These are phyloP conservation scores for Peziza echinospora DNA, from an alignment of 495 filamentous ascomycete genomes.

Conservation along the genomic window DNA sequence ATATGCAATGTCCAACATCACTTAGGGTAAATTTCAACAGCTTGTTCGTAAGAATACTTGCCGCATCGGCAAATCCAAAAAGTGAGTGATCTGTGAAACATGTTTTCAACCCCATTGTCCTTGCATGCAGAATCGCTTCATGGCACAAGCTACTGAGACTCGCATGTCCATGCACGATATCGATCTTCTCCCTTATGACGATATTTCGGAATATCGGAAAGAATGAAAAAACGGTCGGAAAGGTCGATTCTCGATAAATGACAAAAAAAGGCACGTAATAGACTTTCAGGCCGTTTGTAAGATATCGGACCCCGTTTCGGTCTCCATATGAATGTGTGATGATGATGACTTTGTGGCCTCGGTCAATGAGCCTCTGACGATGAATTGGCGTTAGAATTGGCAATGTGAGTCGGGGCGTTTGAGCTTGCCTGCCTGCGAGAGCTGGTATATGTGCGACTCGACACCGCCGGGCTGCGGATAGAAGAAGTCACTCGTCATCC, in stretches of 20 bases:
- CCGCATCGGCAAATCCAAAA: slow-evolving; percentile 92
- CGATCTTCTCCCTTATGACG: slow-evolving; percentile 72
- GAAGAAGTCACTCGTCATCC: slow-evolving; percentile 69
- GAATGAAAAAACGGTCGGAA: slow-evolving; percentile 95
- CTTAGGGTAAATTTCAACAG: slow-evolving; percentile 86
- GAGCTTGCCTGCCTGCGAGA: slow-evolving; percentile 39
- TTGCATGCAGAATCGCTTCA: slow-evolving; percentile 82
- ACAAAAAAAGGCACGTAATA: slow-evolving; percentile 93
- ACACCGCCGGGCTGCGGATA: slow-evolving; percentile 91
- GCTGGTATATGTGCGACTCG: slow-evolving; percentile 95
- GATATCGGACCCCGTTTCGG: slow-evolving; percentile 80
- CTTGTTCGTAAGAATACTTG: slow-evolving; percentile 90
- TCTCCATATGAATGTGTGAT: slow-evolving; percentile 93
- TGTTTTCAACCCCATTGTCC: slow-evolving; percentile 88
- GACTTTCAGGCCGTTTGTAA: slow-evolving; percentile 94
- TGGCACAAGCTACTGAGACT: slow-evolving; percentile 81
- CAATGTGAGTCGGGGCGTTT: not conserved
- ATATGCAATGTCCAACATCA: slow-evolving; percentile 95
- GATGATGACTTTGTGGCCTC: slow-evolving; percentile 93
- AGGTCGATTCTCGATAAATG: slow-evolving; percentile 83
- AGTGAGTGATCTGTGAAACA: slow-evolving; percentile 97
- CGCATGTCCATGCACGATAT: slow-evolving; percentile 92
- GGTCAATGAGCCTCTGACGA: slow-evolving; percentile 61
- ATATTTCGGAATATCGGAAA: slow-evolving; percentile 95
- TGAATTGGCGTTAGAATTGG: slow-evolving; percentile 2